These are phyloP conservation scores for Rhododendron ferrugineum DNA, from an alignment of 148 eudicot genomes.

Conservation along the genomic window DNA sequence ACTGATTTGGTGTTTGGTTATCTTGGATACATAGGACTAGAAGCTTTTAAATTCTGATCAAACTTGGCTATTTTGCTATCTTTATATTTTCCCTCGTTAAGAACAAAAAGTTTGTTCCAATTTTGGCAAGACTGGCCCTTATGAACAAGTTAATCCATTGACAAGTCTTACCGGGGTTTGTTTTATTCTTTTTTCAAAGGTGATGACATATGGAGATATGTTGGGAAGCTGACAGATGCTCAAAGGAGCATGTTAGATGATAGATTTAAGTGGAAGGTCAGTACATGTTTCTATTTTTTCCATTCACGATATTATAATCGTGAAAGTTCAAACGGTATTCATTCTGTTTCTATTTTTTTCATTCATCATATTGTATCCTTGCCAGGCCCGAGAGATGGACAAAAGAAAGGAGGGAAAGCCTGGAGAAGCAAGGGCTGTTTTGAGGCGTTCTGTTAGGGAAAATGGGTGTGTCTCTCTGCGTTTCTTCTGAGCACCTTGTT, in stretches of 20 bases:
- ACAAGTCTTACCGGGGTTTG: background rate
- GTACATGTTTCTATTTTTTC: constrained; percentile 7
- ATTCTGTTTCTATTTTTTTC: constrained; percentile 1
- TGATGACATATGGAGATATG: constrained; percentile 93
- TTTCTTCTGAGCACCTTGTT: constrained; percentile 3
- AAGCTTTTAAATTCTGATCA: background rate
- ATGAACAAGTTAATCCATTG: background rate
- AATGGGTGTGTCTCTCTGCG: constrained; percentile 55
- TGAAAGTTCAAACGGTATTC: background rate
- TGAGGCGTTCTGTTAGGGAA: constrained; percentile 92
- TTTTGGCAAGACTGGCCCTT: background rate
- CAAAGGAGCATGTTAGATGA: constrained; percentile 98
- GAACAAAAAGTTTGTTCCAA: background rate
- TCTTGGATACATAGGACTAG: background rate
- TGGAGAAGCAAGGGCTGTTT: constrained; percentile 82
- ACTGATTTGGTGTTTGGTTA: background rate
- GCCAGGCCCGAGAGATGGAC: constrained; percentile 96
- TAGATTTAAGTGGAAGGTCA: constrained; percentile 88
- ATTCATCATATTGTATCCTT: constrained; percentile 5
- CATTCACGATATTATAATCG: constrained; percentile 1
- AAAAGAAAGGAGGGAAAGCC: constrained; percentile 90
- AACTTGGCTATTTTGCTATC: background rate
- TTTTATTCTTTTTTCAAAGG: constrained; percentile 34
- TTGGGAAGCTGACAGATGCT: constrained; percentile 91
- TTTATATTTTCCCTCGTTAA: background rate